Conservation (phyloP, 2,329 filamentous ascomycete species). For the Trichophyton simii region DNA sequence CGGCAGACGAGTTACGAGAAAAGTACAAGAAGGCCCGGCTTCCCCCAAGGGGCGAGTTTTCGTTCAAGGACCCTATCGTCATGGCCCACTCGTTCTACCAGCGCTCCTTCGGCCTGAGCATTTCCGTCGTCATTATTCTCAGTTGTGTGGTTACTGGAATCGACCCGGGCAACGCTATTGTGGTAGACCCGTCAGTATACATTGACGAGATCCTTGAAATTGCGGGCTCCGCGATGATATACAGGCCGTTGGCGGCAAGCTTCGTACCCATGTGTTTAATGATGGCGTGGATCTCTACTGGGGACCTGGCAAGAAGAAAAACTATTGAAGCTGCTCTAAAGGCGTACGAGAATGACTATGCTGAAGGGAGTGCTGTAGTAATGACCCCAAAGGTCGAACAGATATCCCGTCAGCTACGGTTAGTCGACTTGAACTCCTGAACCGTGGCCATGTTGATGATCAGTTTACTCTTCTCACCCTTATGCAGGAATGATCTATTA, state of each 20-base stretch:
- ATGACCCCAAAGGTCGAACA: background rate
- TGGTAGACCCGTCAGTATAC: conserved; percentile 16
- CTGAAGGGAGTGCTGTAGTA: background rate
- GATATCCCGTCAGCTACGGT: background rate
- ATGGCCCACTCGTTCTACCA: conserved; percentile 21
- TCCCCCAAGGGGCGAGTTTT: background rate
- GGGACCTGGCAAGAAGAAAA: conserved; percentile 13
- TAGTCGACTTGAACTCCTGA: background rate
- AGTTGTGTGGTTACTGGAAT: conserved; percentile 24
- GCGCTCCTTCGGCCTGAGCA: conserved; percentile 23
- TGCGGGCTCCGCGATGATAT: conserved; percentile 17
- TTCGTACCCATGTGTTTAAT: conserved; percentile 21
- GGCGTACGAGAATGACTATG: conserved; percentile 21
- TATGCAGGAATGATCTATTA: too few species aligned
- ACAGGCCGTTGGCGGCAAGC: conserved; percentile 23
- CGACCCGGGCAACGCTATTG: conserved; percentile 13
- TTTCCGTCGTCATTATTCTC: conserved; percentile 22
- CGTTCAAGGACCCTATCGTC: background rate
- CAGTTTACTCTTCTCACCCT: background rate
- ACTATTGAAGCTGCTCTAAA: conserved; percentile 14
- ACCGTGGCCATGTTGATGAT: background rate
- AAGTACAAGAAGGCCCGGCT: background rate
- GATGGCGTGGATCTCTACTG: conserved; percentile 17
- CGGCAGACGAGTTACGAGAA: conserved; percentile 12
- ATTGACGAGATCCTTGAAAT: conserved; percentile 20